Conservation (phyloP, 2,329 filamentous ascomycete genomes). For the Aspergillus brasiliensis region DNA sequence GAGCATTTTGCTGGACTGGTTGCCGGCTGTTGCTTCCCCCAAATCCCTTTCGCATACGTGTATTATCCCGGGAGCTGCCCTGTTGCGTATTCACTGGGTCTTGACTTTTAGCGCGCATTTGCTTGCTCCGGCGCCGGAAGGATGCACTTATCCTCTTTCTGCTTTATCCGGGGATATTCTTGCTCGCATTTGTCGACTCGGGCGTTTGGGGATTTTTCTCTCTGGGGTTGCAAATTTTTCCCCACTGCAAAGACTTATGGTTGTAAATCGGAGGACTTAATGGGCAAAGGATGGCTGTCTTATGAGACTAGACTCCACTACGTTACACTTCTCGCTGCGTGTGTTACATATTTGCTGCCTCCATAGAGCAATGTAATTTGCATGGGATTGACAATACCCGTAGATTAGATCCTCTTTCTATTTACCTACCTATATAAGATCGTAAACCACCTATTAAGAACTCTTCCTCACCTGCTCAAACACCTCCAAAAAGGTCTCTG, state of each 20-base stretch:
- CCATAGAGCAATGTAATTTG: background rate
- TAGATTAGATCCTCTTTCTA: background rate
- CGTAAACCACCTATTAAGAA: background rate
- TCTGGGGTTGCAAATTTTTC: background rate
- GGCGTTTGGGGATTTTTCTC: background rate
- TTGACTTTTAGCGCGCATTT: background rate
- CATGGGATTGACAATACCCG: background rate
- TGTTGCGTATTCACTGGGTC: background rate
- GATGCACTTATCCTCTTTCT: background rate
- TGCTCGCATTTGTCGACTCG: background rate
- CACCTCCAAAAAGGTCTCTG: slow-evolving; percentile 64
- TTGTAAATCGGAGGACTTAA: background rate
- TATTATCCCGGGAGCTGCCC: background rate
- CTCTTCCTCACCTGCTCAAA: slow-evolving; percentile 62
- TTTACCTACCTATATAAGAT: background rate
- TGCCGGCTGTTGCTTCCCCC: slow-evolving; percentile 14
- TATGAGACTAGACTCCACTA: background rate
- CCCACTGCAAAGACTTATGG: background rate
- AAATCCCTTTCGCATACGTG: background rate
- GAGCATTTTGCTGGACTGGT: slow-evolving; percentile 10
- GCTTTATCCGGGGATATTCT: background rate
- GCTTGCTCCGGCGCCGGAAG: background rate
- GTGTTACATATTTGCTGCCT: background rate
- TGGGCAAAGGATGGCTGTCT: background rate
- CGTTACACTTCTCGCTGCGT: background rate